Conservation (phyloP, 176 grass and related monocot species). For the Oryza coarctata region DNA sequence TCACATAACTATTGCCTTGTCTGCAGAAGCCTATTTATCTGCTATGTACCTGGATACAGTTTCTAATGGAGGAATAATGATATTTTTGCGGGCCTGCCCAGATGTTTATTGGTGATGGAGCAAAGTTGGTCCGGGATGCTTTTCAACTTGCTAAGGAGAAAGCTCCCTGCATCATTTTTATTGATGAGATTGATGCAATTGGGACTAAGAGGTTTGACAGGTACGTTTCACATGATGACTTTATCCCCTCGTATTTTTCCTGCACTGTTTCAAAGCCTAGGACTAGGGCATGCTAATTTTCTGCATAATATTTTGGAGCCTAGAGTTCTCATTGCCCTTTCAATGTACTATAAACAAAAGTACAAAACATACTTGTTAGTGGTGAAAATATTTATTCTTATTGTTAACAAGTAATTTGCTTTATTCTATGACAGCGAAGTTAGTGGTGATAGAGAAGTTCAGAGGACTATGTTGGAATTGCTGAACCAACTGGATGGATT, state of each 20-base stretch:
- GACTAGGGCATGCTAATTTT: not conserved
- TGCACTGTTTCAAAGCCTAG: not conserved
- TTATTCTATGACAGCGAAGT: conserved; percentile 61
- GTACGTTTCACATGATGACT: conserved; percentile 31
- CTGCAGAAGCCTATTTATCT: not conserved
- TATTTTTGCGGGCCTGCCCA: conserved; percentile 30
- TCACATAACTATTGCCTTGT: not conserved
- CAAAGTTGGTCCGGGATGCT: conserved; percentile 88
- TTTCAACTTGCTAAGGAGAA: conserved; percentile 96
- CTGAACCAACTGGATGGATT: conserved; percentile 83
- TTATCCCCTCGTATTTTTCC: not conserved
- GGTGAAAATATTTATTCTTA: not conserved
- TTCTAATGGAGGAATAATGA: not conserved
- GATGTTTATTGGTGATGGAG: conserved; percentile 97
- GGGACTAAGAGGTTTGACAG: conserved; percentile 90
- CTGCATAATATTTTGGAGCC: not conserved
- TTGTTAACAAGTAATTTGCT: conserved; percentile 3
- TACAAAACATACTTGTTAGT: too few species aligned
- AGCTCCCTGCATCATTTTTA: conserved; percentile 91
- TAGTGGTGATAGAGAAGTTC: conserved; percentile 77
- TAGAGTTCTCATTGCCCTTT: not conserved
- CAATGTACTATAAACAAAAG: not conserved
- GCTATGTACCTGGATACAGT: conserved; percentile 15
- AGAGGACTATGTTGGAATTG: conserved; percentile 81
- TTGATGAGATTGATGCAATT: conserved; percentile 96